Base-by-base conservation (phyloP, 163 green algal species). In the Coccomyxa subellipsoidea region DNA sequence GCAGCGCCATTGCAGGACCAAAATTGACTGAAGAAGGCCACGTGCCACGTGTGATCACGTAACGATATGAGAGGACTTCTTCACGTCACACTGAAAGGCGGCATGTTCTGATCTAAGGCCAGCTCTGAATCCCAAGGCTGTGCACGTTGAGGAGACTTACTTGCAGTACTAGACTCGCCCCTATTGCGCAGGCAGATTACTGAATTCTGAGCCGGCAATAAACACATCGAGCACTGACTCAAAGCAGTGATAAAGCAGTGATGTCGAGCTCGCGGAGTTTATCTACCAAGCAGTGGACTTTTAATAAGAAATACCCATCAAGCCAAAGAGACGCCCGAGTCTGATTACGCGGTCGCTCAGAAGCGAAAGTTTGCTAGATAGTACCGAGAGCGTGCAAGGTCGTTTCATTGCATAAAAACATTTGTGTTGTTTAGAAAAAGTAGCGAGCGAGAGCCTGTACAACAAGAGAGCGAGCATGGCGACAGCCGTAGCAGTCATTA, bases 251-350 rank as follows among this genome's bases (percentile, higher is more conserved):
- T 76, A 25, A 35, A 78, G 72, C 32, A 47, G 72, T 23, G 72
- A 73, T 73, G 66, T 73, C 66, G 27, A 18, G 66, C 66, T 34
- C 27, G 29, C 27, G 66, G 10, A 73, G 66, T 36, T 73, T 73
- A 73, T 18, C 66, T 21, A 54, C 72, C 35, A 78, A 47, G 38
- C 29, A 29, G 76, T 70, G 38, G 76, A 66, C 39, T 21, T 80
- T 80, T 27, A 80, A 80, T 38, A 80, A 80, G 76, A 80, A 80
- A 38, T 80, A 38, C 23, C 38, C 76, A 39, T 10, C 37, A n/a
- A 80, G 76, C 76, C 71, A 78, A 31, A 78, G 34, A 78, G 71
- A 40, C 25, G 71, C 71, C 71, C 18, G 27, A 40, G 34, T 31
- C 32, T 27, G 27, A 18, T 47, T 78, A 31, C n/a, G 34, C 71